Evolutionary conservation across 1,284 basidiomycete species (phyloP).

Genomic region (Tylopilus sp.): DNA sequence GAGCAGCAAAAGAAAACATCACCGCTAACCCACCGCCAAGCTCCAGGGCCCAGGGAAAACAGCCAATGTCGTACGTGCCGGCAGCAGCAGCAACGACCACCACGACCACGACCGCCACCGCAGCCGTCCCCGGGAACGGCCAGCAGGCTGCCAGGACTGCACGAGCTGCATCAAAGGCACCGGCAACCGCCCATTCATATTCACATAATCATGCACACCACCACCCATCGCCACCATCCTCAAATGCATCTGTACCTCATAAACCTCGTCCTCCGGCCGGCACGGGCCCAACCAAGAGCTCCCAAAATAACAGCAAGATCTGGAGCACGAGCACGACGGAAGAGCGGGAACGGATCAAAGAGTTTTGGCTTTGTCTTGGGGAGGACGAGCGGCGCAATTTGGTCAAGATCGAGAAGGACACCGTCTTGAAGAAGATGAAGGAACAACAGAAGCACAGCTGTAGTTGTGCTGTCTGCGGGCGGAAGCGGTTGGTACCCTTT

Average conservation of each 20-base stretch:
- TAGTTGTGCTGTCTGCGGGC: constrained; percentile 92
- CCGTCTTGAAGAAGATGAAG: constrained; percentile 97
- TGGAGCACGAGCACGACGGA: constrained; percentile 89
- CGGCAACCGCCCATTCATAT: constrained; percentile 56
- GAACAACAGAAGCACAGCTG: constrained; percentile 97
- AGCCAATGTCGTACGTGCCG: constrained; percentile 63
- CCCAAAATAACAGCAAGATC: constrained; percentile 62
- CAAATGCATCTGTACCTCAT: constrained; percentile 54
- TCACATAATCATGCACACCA: constrained; percentile 54
- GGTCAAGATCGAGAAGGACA: constrained; percentile 96
- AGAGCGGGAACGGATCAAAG: constrained; percentile 94
- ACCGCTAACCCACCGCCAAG: constrained; percentile 51
- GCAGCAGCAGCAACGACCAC: constrained; percentile 33
- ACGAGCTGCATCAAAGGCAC: constrained; percentile 69
- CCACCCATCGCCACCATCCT: constrained; percentile 69
- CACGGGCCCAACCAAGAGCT: constrained; percentile 29
- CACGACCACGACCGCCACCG: constrained; percentile 31
- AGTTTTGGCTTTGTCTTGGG: constrained; percentile 91
- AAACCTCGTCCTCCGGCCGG: constrained; percentile 47
- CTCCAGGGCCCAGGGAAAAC: constrained; percentile 74
- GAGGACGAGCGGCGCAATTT: constrained; percentile 89
- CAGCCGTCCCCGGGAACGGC: constrained; percentile 38
- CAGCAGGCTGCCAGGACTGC: constrained; percentile 43
- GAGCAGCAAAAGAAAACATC: constrained; percentile 38
- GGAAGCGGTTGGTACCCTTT: constrained; percentile 79